Percentiles rank a stretch among this genome's conserved stretches.
Evolutionary conservation across 106 monocot genomes (phyloP).

Genomic region (Chionographis japonica): DNA sequence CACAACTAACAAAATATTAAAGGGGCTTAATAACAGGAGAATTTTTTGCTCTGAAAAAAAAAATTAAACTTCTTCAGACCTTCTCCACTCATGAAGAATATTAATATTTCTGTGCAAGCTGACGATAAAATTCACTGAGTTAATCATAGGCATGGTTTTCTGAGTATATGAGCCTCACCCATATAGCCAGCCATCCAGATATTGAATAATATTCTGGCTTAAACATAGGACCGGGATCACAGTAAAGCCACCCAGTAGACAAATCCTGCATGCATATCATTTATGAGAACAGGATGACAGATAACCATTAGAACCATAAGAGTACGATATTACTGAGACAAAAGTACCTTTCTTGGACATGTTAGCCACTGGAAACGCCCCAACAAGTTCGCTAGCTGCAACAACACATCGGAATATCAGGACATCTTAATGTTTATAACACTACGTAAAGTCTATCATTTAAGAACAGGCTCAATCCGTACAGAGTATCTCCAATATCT

Average conservation of each 20-base stretch:
- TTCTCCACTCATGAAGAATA: too few species aligned
- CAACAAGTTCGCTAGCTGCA: conserved; percentile 86
- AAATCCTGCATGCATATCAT: conserved; percentile 58
- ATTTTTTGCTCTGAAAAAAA: too few species aligned
- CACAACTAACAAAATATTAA: too few species aligned
- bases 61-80: too few species aligned
- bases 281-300: conserved; percentile 3
- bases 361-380: conserved; percentile 92
- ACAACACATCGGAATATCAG: not conserved
- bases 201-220: conserved; percentile 63
- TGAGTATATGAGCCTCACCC: conserved; percentile 41
- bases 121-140: too few species aligned
- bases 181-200: conserved; percentile 40
- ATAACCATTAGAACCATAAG: not conserved
- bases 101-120: too few species aligned
- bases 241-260: conserved; percentile 96
- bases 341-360: conserved; percentile 88
- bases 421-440: not conserved
- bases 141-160: too few species aligned
- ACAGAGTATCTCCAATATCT: too few species aligned
- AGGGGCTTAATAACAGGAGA: too few species aligned
- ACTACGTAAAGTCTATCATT: not conserved
- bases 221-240: conserved; percentile 93
- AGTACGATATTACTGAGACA: not conserved
- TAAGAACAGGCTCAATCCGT: too few species aligned